Evolutionary conservation across 495 filamentous ascomycete species (phyloP).

Genomic region (Penicillium steckii): DNA sequence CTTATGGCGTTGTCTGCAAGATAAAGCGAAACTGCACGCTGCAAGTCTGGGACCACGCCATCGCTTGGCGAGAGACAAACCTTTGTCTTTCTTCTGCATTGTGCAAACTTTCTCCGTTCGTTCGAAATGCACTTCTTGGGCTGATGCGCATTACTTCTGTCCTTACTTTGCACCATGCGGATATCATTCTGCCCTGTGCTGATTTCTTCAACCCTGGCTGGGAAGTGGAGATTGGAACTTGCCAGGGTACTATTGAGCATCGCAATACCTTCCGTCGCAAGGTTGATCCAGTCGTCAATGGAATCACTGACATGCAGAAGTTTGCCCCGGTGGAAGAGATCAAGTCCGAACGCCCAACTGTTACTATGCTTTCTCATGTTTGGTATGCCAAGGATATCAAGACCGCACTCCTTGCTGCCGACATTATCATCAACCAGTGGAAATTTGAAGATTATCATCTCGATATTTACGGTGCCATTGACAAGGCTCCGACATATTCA

Average conservation of each 20-base stretch:
- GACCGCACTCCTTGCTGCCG: slow-evolving; percentile 59
- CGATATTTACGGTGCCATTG: slow-evolving; percentile 62
- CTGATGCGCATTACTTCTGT: slow-evolving; percentile 59
- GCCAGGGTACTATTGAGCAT: slow-evolving; percentile 56
- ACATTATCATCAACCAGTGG: slow-evolving; percentile 66
- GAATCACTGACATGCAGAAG: slow-evolving; percentile 64
- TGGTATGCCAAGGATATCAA: slow-evolving; percentile 69
- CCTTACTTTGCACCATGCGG: slow-evolving; percentile 61
- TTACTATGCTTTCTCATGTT: slow-evolving; percentile 64
- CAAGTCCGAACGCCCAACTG: slow-evolving; percentile 55
- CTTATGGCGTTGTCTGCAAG: slow-evolving; percentile 67
- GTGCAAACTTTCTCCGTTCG: slow-evolving; percentile 57
- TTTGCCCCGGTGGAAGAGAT: slow-evolving; percentile 60
- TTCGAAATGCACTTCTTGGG: slow-evolving; percentile 54
- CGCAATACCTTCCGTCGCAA: slow-evolving; percentile 59
- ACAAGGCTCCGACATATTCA: slow-evolving; percentile 59
- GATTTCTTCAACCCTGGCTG: slow-evolving; percentile 68
- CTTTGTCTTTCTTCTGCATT: slow-evolving; percentile 59
- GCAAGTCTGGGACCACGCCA: slow-evolving; percentile 69
- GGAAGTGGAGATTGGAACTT: slow-evolving; percentile 65
- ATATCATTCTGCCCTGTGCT: slow-evolving; percentile 63
- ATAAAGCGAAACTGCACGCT: slow-evolving; percentile 58
- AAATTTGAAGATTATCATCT: slow-evolving; percentile 63
- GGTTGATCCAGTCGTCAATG: slow-evolving; percentile 68
- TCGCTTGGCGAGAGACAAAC: slow-evolving; percentile 63